Conservation (phyloP, 2,329 filamentous ascomycete genomes). For the Akanthomyces uredinophilus region DNA sequence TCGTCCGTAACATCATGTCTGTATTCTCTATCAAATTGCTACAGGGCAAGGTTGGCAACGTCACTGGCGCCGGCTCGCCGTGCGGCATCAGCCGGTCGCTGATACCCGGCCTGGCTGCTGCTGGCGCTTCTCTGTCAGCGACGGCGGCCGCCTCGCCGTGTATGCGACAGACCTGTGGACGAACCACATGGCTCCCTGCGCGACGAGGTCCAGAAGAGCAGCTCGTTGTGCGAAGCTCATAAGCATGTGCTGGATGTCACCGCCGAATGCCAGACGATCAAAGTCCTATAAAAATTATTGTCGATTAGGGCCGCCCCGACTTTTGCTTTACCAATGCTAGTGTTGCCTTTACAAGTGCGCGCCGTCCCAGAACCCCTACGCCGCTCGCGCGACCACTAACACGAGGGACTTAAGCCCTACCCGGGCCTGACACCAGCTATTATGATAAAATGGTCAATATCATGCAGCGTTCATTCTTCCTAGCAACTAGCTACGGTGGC, state of each 20-base stretch:
- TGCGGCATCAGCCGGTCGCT: too few relatives aligned
- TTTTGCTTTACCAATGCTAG: slow-evolving; percentile 22
- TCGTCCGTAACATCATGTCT: too few relatives aligned
- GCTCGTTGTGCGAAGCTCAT: background rate
- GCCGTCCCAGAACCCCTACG: too few relatives aligned
- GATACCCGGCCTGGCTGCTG: too few relatives aligned
- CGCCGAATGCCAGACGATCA: slow-evolving; percentile 9
- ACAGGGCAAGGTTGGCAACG: too few relatives aligned
- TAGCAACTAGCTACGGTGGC: slow-evolving; percentile 19
- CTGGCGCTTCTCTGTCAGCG: too few relatives aligned
- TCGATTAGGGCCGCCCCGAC: slow-evolving; percentile 16
- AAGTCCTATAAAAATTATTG: slow-evolving; percentile 1
- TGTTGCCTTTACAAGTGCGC: slow-evolving; percentile 14
- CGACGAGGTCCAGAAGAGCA: background rate
- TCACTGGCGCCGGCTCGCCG: too few relatives aligned
- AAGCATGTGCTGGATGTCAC: slow-evolving; percentile 4
- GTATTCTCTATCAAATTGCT: too few relatives aligned
- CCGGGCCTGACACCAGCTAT: background rate
- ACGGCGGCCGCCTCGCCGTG: too few relatives aligned
- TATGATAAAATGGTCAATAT: slow-evolving; percentile 11
- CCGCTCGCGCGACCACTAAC: background rate
- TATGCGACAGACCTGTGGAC: background rate
- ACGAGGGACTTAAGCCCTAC: background rate
- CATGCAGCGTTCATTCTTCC: slow-evolving; percentile 18
- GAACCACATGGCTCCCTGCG: slow-evolving; percentile 5